Evolutionary conservation across 257 asterid species (phyloP), one percentile per base, ranked within the genome.

Genomic region (Pogostemon cablin): DNA sequence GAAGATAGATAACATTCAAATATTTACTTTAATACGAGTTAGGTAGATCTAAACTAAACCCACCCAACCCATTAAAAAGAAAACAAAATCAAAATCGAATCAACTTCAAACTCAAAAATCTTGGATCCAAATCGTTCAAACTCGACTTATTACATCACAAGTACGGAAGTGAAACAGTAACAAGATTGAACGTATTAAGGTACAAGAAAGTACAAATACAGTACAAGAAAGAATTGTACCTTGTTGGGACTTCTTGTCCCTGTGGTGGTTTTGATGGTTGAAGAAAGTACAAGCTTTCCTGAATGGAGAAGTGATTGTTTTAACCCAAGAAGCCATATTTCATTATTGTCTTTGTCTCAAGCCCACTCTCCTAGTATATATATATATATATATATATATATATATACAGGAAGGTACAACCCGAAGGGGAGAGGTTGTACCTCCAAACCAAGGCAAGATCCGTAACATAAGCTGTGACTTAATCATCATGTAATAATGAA

Each of bases 231-330:
- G 6, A 1, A 39, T 52, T 12, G 68, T 72, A 80, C 84, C 84
- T 80, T 80, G 81, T 11, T 77, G 84, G 81, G 84, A 69, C 65
- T 80, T 80, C 77, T 73, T 80, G 83, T 75, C 78, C 40, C 81
- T 75, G 69, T 64, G 81, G 65, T 76, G 79, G 75, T 75, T 68
- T 5, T 67, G 50, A 42, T 62, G 78, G 63, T 77, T 80, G 84
- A 80, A 80, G 79, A 76, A 76, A 65, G 84, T 80, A 72, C 75
- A 52, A 60, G 84, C 84, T 60, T 76, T 80, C 39, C 81, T 80
- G 76, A 80, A 80, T n/a, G 84, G 84, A 47, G 84, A 80, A 68
- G 81, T 80, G 79, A 80, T 76, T 69, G 81, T 80, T 72, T 73
- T 49, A 50, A 80, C 84, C 84, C 84, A 80, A 69, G 84, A 80